A percentile compares a stretch with the other conserved stretches of the same genome.
Conservation (phyloP, 306 rosid genomes). For the Lablab purpureus region DNA sequence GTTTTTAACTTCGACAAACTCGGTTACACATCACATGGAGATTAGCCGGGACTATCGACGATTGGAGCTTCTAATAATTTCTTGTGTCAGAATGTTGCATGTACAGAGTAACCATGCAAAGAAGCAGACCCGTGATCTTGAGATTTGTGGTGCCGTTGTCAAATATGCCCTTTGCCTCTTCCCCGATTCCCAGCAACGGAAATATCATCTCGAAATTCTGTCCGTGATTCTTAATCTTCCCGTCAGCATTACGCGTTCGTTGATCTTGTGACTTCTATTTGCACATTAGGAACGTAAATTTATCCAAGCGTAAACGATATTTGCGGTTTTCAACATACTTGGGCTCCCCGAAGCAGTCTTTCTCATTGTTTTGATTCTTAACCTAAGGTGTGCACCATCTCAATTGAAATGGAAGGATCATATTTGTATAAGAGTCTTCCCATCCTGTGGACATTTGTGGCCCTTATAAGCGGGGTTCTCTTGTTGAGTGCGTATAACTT, state of each 20-base stretch:
- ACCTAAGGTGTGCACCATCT: constrained; percentile 1
- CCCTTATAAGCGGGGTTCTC: not conserved
- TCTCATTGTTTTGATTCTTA: not conserved
- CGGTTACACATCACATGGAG: not conserved
- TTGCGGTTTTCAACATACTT: not conserved
- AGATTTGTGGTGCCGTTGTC: constrained; percentile 6
- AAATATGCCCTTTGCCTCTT: not conserved
- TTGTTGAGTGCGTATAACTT: not conserved
- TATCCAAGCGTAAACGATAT: constrained; percentile 3
- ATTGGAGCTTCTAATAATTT: not conserved
- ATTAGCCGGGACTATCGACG: not conserved
- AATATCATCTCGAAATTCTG: not conserved
- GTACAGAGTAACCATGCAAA: constrained; percentile 9
- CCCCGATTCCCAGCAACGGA: not conserved
- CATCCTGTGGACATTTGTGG: not conserved
- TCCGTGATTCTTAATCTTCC: constrained; percentile 14
- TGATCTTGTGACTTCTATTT: not conserved
- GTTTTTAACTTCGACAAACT: not conserved
- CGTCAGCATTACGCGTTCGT: not conserved
- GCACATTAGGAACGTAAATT: not conserved
- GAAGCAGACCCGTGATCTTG: not conserved
- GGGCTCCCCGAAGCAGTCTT: constrained; percentile 16
- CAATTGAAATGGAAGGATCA: constrained; percentile 9
- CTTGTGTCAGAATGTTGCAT: constrained; percentile 26
- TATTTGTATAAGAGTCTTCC: not conserved